Conservation (phyloP, 208 protist species). For the Acanthamoeba castellanii region DNA sequence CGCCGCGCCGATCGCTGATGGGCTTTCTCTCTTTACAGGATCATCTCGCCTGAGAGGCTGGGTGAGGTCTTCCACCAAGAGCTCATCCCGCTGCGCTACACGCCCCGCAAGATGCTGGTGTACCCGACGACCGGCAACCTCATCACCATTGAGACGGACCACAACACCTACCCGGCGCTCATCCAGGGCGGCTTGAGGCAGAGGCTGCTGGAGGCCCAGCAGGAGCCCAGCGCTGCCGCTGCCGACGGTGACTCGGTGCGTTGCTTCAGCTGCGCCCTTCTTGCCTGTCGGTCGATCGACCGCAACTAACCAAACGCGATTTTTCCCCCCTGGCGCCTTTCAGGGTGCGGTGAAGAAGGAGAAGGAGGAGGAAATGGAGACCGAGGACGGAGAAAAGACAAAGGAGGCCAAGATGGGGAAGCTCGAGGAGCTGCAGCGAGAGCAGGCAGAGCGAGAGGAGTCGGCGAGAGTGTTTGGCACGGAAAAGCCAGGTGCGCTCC, state of each 20-base stretch:
- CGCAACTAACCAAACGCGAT: too few species aligned
- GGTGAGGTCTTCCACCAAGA: slow-evolving; percentile 91
- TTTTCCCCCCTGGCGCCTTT: too few species aligned
- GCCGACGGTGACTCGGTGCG: background rate
- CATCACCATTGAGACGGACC: slow-evolving; percentile 91
- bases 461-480: slow-evolving; percentile 42
- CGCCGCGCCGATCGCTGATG: background rate
- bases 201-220: slow-evolving; percentile 53
- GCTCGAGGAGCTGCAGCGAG: slow-evolving; percentile 6
- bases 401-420: slow-evolving; percentile 76
- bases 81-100: slow-evolving; percentile 88
- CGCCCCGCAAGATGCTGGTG: slow-evolving; percentile 89
- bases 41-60: slow-evolving; percentile 87
- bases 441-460: slow-evolving; percentile 47
- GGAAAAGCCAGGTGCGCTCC: slow-evolving; percentile 57
- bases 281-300: background rate
- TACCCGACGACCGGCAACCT: slow-evolving; percentile 86
- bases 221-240: slow-evolving; percentile 4
- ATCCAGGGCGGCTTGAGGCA: slow-evolving; percentile 16
- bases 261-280: background rate
- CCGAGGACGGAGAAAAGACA: slow-evolving; percentile 64
- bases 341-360: slow-evolving; percentile 35
- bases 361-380: slow-evolving; percentile 60
- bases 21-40: slow-evolving; percentile 13
- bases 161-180: slow-evolving; percentile 81